These are phyloP conservation scores for Boletus pseudopeckii DNA, from an alignment of 768 basidiomycete genomes.

Conservation along the genomic window DNA sequence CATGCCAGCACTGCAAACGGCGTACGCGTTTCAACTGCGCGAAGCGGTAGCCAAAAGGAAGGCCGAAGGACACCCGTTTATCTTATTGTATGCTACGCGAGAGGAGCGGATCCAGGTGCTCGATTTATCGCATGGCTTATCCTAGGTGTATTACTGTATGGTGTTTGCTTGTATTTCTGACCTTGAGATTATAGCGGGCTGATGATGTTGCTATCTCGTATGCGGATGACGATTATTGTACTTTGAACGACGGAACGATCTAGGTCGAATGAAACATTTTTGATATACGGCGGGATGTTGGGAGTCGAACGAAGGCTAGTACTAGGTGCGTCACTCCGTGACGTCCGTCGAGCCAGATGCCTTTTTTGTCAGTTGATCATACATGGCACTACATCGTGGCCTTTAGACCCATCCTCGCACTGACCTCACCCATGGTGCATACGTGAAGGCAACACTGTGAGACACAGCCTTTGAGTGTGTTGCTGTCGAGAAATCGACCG, in stretches of 20 bases:
- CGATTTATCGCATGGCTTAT: constrained; percentile 29
- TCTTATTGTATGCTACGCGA: constrained; percentile 62
- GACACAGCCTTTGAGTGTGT: neutral
- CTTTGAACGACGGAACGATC: neutral
- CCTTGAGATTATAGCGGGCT: neutral
- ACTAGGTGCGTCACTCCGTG: neutral
- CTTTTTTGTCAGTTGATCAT: neutral
- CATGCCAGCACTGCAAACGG: constrained; percentile 55
- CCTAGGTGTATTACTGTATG: neutral
- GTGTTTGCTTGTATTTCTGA: neutral
- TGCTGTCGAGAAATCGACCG: too few relatives aligned
- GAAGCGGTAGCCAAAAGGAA: constrained; percentile 63
- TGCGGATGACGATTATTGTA: neutral
- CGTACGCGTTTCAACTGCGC: constrained; percentile 65
- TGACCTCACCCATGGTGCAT: neutral
- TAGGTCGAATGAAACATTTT: neutral
- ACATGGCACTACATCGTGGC: too few relatives aligned
- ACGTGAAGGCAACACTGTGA: neutral
- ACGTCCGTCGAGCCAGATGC: neutral
- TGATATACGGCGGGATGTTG: too few relatives aligned
- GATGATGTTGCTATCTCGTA: neutral
- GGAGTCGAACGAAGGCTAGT: neutral
- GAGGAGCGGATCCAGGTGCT: constrained; percentile 70
- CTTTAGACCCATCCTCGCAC: neutral
- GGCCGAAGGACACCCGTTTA: constrained; percentile 57